phyloP scores from a whole-genome alignment of 805 yeast species.

The Hanseniaspora osmophila region DNA sequence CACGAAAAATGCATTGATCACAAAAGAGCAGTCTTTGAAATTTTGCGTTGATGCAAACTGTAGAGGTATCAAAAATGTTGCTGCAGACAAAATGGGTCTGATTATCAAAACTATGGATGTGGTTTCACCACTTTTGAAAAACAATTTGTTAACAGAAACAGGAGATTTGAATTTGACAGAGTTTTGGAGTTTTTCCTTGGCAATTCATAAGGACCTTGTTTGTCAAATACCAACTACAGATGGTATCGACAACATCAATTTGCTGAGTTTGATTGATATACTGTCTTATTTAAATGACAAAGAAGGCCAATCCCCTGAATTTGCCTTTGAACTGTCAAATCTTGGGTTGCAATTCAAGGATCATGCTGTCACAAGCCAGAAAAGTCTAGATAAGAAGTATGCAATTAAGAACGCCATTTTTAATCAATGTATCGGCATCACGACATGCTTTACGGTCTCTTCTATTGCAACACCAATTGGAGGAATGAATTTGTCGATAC shows the following conservation, averaged over 20 bases:
- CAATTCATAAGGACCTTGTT: not conserved
- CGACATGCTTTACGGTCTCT: conserved; percentile 1
- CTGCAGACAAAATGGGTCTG: not conserved
- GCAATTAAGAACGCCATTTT: not conserved
- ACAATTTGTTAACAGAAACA: not conserved
- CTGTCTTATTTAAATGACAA: not conserved
- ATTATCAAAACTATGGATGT: not conserved
- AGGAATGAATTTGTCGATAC: conserved; percentile 1
- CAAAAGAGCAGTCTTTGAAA: not conserved
- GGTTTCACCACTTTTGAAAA: not conserved
- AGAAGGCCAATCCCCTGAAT: not conserved
- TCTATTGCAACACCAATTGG: not conserved
- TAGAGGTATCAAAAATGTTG: not conserved
- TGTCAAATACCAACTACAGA: not conserved
- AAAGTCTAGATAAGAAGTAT: not conserved
- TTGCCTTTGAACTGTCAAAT: not conserved
- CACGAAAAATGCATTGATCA: not conserved
- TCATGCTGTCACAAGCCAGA: not conserved
- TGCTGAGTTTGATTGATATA: not conserved
- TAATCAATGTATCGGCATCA: conserved; percentile 1
- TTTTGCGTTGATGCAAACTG: not conserved
- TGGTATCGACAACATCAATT: not conserved
- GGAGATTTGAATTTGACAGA: not conserved
- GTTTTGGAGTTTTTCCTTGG: not conserved
- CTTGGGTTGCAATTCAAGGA: not conserved